A percentile compares a stretch with the other conserved stretches of the same genome.
phyloP scores from a whole-genome alignment of 129 eudicot genomes.

The Kitagawia praeruptora region DNA sequence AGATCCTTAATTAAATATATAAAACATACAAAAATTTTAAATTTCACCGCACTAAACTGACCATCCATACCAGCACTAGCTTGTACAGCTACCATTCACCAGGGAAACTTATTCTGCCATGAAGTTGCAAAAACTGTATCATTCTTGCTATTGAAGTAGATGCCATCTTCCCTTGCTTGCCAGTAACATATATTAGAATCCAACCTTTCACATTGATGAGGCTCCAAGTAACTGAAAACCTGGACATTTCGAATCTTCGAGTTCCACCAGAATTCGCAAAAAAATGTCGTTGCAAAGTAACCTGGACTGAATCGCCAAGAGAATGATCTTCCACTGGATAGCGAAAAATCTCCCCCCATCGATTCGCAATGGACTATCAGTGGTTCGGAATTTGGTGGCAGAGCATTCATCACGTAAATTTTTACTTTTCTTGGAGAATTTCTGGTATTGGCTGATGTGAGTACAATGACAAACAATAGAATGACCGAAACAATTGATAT shows the following conservation, averaged over 20 bases:
- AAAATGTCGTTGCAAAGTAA: background rate
- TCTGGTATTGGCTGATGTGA: background rate
- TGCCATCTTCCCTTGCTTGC: conserved; percentile 1
- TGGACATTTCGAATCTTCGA: background rate
- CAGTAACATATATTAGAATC: background rate
- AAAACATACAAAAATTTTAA: no score
- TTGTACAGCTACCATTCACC: background rate
- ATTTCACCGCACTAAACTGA: no score
- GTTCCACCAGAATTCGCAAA: conserved; percentile 1
- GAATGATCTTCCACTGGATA: background rate
- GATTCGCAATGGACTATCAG: background rate
- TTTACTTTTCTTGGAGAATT: background rate
- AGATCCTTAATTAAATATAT: no score
- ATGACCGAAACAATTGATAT: background rate
- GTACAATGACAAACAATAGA: background rate
- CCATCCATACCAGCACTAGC: no score
- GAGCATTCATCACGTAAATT: background rate
- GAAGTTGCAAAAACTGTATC: background rate
- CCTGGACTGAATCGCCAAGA: background rate
- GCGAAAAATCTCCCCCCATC: conserved; percentile 2
- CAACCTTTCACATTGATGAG: background rate
- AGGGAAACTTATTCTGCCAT: conserved; percentile 1
- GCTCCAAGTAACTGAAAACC: background rate
- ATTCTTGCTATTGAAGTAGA: background rate
- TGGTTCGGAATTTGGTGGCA: background rate